These are phyloP conservation scores for Plasmopara halstedii DNA, from an alignment of 352 stramenopile genomes.

Conservation along the genomic window DNA sequence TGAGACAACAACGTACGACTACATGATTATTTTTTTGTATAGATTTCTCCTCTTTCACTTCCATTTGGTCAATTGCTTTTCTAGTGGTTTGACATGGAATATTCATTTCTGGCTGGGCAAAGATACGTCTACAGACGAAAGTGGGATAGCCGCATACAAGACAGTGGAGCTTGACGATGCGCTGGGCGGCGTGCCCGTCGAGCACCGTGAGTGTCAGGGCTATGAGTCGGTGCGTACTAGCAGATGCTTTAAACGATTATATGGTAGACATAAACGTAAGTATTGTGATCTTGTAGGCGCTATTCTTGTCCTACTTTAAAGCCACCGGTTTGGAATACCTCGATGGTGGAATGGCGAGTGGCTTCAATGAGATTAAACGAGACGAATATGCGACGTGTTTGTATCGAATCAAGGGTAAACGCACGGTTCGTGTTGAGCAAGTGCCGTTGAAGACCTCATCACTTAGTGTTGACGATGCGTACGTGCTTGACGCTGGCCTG, in stretches of 20 bases:
- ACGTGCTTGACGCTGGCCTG: conserved; percentile 89
- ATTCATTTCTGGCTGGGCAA: conserved; percentile 96
- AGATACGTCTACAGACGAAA: conserved; percentile 89
- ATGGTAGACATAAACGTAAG: not conserved
- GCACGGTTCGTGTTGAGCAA: conserved; percentile 80
- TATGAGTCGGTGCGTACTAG: conserved; percentile 61
- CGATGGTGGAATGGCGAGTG: conserved; percentile 87
- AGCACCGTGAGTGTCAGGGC: conserved; percentile 87
- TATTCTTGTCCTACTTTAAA: conserved; percentile 95
- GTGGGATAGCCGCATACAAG: conserved; percentile 94
- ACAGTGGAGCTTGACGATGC: conserved; percentile 94
- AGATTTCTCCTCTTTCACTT: not conserved
- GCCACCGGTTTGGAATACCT: conserved; percentile 86
- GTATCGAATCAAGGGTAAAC: conserved; percentile 89
- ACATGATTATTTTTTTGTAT: conserved; percentile 1
- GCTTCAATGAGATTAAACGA: conserved; percentile 89
- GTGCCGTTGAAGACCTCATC: conserved; percentile 73
- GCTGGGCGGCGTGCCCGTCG: conserved; percentile 85
- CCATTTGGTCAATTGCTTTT: not conserved
- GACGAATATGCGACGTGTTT: conserved; percentile 81
- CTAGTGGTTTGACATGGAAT: conserved; percentile 72
- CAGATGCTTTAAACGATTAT: not conserved
- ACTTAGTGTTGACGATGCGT: conserved; percentile 91
- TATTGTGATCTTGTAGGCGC: conserved; percentile 20
- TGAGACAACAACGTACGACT: conserved; percentile 33